Evolutionary conservation across 495 filamentous ascomycete species (phyloP).

Genomic region (Podospora bellae-mahoneyi): DNA sequence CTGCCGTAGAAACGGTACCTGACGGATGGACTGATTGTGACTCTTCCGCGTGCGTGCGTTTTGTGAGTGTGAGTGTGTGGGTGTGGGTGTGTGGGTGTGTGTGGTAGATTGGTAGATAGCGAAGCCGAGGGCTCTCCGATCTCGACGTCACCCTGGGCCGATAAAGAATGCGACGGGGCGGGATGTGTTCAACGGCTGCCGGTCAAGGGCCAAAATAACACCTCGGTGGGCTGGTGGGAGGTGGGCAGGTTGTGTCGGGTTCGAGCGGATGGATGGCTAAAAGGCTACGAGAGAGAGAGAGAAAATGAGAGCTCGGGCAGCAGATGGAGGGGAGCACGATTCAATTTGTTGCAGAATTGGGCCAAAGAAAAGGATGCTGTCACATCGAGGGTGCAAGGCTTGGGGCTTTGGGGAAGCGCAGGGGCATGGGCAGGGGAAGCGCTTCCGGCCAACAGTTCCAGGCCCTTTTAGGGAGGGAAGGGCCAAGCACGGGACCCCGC

Average conservation of each 20-base stretch:
- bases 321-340: slow-evolving; percentile 5
- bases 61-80: not conserved
- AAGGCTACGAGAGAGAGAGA: slow-evolving; percentile 1
- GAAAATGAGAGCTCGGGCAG: not conserved
- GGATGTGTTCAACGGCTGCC: not conserved
- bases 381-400: slow-evolving; percentile 24
- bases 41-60: not conserved
- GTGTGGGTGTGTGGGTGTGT: not conserved
- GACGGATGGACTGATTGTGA: not conserved
- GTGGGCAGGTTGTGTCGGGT: too few relatives aligned
- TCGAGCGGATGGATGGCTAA: not conserved
- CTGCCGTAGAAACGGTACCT: not conserved
- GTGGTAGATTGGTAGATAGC: not conserved
- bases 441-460: slow-evolving; percentile 14
- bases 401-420: slow-evolving; percentile 13
- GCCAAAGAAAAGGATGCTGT: slow-evolving; percentile 10
- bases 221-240: not conserved
- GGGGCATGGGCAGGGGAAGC: slow-evolving; percentile 3
- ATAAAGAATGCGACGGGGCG: not conserved
- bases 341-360: slow-evolving; percentile 3
- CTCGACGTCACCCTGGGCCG: slow-evolving; percentile 16
- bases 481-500: slow-evolving; percentile 7
- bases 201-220: too few relatives aligned
- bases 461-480: not conserved
- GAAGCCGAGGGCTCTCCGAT: slow-evolving; percentile 3